Evolutionary conservation across 1,139 yeast genomes (phyloP).

Genomic region (Yamadazyma blattariae): DNA sequence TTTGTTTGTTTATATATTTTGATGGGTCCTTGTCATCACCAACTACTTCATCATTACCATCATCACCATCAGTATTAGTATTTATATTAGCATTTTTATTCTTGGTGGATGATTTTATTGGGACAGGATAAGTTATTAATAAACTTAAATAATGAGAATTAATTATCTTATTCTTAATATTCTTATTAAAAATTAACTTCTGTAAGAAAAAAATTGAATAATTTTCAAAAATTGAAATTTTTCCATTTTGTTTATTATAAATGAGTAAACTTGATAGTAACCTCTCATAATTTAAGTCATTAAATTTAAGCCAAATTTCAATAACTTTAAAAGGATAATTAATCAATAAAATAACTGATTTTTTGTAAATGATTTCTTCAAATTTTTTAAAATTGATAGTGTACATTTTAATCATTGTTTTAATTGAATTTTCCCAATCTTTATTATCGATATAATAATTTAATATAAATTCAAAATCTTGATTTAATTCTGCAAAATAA

Average conservation of each 20-base stretch:
- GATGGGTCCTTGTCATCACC: conserved; percentile 22
- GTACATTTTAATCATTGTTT: conserved; percentile 49
- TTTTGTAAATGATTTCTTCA: conserved; percentile 53
- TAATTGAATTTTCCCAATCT: conserved; percentile 73
- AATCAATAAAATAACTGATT: conserved; percentile 64
- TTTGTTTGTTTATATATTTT: conserved; percentile 28
- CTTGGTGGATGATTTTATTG: conserved; percentile 2
- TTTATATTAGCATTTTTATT: conserved; percentile 13
- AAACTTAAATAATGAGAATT: conserved; percentile 75
- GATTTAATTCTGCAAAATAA: conserved; percentile 63
- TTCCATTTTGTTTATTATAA: conserved; percentile 50
- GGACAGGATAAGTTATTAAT: conserved; percentile 54
- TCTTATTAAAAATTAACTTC: conserved; percentile 55
- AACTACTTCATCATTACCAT: too few species aligned
- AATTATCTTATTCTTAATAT: conserved; percentile 47
- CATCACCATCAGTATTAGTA: not conserved
- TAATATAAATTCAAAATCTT: conserved; percentile 69
- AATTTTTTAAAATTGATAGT: conserved; percentile 29
- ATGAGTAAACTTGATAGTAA: conserved; percentile 75
- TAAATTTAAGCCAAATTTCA: conserved; percentile 71
- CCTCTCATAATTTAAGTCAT: conserved; percentile 49
- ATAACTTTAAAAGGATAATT: conserved; percentile 71
- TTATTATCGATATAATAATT: conserved; percentile 65
- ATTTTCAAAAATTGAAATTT: conserved; percentile 39
- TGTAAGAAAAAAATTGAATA: conserved; percentile 65